Evolutionary conservation across 1,284 basidiomycete genomes (phyloP).

Genomic region (Tetrapyrgos nigripes): DNA sequence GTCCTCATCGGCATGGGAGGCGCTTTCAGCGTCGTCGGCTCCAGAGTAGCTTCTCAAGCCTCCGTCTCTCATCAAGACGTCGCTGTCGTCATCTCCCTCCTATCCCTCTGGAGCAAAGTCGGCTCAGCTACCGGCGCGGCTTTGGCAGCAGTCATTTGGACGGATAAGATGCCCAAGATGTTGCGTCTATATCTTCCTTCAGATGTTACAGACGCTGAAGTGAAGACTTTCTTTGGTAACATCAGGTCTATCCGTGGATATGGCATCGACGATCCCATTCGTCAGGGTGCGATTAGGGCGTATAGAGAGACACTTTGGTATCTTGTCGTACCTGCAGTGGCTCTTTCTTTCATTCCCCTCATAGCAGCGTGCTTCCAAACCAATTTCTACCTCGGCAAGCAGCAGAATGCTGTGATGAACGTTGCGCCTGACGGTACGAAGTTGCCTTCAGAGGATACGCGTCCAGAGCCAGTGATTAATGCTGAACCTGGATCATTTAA

Average conservation of each 20-base stretch:
- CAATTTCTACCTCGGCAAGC: conserved; percentile 17
- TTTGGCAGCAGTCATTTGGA: conserved; percentile 30
- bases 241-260: conserved; percentile 25
- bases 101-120: conserved; percentile 29
- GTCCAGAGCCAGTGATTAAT: neutral
- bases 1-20: conserved; percentile 29
- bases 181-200: conserved; percentile 25
- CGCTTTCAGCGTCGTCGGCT: conserved; percentile 29
- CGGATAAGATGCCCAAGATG: conserved; percentile 22
- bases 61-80: conserved; percentile 33
- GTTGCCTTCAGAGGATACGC: conserved; percentile 3
- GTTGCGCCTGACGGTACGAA: conserved; percentile 14
- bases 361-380: conserved; percentile 26
- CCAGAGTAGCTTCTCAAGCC: conserved; percentile 30
- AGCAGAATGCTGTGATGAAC: conserved; percentile 21
- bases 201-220: conserved; percentile 22
- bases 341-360: conserved; percentile 27
- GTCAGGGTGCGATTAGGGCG: conserved; percentile 20
- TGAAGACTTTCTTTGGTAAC: conserved; percentile 24
- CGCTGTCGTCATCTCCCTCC: conserved; percentile 27
- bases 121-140: conserved; percentile 29
- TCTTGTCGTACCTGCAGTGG: conserved; percentile 27
- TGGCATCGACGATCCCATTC: conserved; percentile 13
- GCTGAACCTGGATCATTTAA: conserved; percentile 6
- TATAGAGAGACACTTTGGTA: conserved; percentile 28